Base-by-base conservation (phyloP, 2,329 filamentous ascomycete genomes). In the Byssothecium circinans region DNA sequence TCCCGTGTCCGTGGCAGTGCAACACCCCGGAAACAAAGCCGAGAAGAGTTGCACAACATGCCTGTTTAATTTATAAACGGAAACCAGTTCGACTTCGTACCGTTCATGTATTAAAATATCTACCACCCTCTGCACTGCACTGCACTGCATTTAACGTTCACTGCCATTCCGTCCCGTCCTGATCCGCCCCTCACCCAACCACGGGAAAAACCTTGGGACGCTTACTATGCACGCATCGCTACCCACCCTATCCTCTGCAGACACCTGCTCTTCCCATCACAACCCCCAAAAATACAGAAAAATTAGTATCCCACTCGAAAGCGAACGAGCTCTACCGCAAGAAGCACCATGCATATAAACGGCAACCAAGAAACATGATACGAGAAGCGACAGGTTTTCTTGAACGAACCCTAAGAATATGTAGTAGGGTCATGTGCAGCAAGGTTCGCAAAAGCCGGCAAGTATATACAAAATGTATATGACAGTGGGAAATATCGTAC, bases 91-190 rank as follows among this genome's bases (percentile, higher is more conserved):
- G n/a, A n/a, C n/a, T n/a, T n/a, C n/a, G n/a, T n/a, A n/a, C n/a
- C n/a, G n/a, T n/a, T 50, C 43, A 46, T 56, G 51, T 42, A 56
- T 56, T 56, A 53, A 41, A 53, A 45, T 42, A 37, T 30, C 17
- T 39, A 33, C 17, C 17, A 15, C 19, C 19, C 19, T 15, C 12
- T 15, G 3, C 41, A 12, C 32, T 14, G 15, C 8, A n/a, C 25
- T 11, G 25, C 11, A 27, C 25, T 11, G 7, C 6, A 11, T 7
- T 27, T 27, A n/a, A n/a, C n/a, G n/a, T n/a, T n/a, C n/a, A n/a
- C n/a, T n/a, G n/a, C n/a, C n/a, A n/a, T n/a, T n/a, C n/a, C n/a
- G n/a, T n/a, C n/a, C n/a, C n/a, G n/a, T n/a, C n/a, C n/a, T n/a
- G n/a, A n/a, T n/a, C n/a, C n/a, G n/a, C n/a, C n/a, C n/a, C n/a